Base-by-base conservation (phyloP, 306 rosid genomes). In the Dalbergia cultrata region DNA sequence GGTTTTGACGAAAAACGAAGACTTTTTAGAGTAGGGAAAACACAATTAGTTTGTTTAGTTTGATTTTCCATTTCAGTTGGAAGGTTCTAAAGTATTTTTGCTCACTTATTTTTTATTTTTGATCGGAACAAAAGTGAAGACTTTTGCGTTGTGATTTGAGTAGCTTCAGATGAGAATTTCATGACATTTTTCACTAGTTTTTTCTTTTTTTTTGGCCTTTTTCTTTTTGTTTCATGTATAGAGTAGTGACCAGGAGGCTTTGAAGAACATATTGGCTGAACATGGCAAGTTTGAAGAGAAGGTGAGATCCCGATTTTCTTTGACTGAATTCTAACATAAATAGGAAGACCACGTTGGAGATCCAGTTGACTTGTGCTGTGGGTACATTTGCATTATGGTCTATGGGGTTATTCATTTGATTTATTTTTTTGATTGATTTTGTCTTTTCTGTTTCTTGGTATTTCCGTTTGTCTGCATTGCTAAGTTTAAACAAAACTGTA, bases 171-270 rank as follows among this genome's bases (percentile, higher is more conserved):
- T 61, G 47, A 60, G 73, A 13, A n/a, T 64, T 64, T 37, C 35
- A 21, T 34, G 21, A 52, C 16, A 8, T 7, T 54, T 56, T 34
- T 4, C 17, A 1, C 47, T 1, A 8, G 31, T 2, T 26, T 26
- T 44, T 26, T 10, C 1, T 44, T 2, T 8, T 6, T 37, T 37
- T 37, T 4, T 4, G 0, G 0, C 5, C 1, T 37, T 37, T 59
- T 52, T 9, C 19, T 11, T 12, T 18, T 17, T 22, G 16, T 70
- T 65, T 72, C 65, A 17, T 5, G 41, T 37, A 37, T 86, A 90
- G 95, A 74, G 72, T 35, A 75, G 82, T 80, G 90, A 94, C 74
- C 92, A 92, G 86, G 97, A 94, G 77, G 88, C 88, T 83, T 76
- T 94, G 70, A 79, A 80, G 84, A 72, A 88, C 49, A 69, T 87